Evolutionary conservation across 768 basidiomycete species (phyloP).

Genomic region (Pleurotus pulmonarius): DNA sequence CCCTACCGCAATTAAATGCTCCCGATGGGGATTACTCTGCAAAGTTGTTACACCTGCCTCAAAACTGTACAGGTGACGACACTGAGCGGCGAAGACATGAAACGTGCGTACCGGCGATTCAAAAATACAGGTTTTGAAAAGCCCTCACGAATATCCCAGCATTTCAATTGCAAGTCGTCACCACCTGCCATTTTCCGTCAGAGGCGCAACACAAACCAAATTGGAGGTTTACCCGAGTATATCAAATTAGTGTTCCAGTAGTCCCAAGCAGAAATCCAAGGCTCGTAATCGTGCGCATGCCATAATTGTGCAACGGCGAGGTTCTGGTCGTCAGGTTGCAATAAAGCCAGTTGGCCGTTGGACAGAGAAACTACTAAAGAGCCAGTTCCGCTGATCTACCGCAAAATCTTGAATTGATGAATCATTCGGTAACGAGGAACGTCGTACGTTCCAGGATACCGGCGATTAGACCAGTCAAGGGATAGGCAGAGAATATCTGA

Average conservation of each 20-base stretch:
- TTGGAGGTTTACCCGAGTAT: slow-evolving; percentile 65
- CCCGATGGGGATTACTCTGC: slow-evolving; percentile 74
- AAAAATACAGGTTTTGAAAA: slow-evolving; percentile 55
- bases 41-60: slow-evolving; percentile 91
- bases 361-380: slow-evolving; percentile 81
- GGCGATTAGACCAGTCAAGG: slow-evolving; percentile 87
- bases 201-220: neutral
- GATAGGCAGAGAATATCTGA: slow-evolving; percentile 78
- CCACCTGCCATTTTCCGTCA: slow-evolving; percentile 58
- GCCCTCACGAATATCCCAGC: slow-evolving; percentile 81
- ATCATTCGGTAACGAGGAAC: neutral
- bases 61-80: slow-evolving; percentile 49
- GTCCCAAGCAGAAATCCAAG: slow-evolving; percentile 92
- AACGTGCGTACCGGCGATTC: slow-evolving; percentile 60
- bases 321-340: slow-evolving; percentile 44
- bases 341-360: slow-evolving; percentile 66
- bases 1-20: slow-evolving; percentile 86
- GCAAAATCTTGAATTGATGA: neutral
- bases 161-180: slow-evolving; percentile 86
- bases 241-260: slow-evolving; percentile 78
- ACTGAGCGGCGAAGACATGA: neutral
- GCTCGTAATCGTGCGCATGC: slow-evolving; percentile 90
- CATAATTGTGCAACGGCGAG: slow-evolving; percentile 55
- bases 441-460: slow-evolving; percentile 42
- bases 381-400: slow-evolving; percentile 38